Conservation (phyloP, 2,329 filamentous ascomycete species). For the Exophiala xenobiotica region DNA sequence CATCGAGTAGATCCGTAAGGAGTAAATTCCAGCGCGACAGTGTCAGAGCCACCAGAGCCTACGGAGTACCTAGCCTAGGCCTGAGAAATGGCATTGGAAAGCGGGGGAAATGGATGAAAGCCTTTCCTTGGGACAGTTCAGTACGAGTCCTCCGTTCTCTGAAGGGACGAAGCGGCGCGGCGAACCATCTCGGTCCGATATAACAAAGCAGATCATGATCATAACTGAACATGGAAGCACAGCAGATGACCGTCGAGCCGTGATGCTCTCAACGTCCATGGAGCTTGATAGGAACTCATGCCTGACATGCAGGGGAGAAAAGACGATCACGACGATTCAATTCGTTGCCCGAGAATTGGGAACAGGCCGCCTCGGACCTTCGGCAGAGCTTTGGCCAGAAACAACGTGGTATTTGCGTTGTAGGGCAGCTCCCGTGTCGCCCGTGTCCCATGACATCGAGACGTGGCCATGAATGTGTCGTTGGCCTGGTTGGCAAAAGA, state of each 20-base stretch:
- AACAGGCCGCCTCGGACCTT: background rate
- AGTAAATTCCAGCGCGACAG: too few species aligned
- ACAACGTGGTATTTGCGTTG: background rate
- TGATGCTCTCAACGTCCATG: background rate
- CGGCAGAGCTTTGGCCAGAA: constrained; percentile 2
- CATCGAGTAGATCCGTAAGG: background rate
- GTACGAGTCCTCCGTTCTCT: background rate
- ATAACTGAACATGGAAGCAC: too few species aligned
- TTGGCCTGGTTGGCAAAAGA: background rate
- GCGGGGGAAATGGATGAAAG: background rate
- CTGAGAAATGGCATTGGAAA: background rate
- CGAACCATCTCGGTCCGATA: too few species aligned
- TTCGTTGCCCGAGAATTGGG: background rate
- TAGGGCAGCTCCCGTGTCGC: background rate
- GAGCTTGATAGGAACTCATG: background rate
- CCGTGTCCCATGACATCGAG: constrained; percentile 1
- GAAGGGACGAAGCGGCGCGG: too few species aligned
- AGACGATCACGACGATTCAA: background rate
- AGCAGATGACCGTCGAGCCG: too few species aligned
- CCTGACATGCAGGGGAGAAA: background rate
- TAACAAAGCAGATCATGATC: too few species aligned
- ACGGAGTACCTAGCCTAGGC: too few species aligned
- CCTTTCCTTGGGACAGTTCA: background rate
- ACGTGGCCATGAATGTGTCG: background rate
- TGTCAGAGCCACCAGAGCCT: too few species aligned